Evolutionary conservation across 1,284 basidiomycete species (phyloP).

Genomic region (Malassezia equina): DNA sequence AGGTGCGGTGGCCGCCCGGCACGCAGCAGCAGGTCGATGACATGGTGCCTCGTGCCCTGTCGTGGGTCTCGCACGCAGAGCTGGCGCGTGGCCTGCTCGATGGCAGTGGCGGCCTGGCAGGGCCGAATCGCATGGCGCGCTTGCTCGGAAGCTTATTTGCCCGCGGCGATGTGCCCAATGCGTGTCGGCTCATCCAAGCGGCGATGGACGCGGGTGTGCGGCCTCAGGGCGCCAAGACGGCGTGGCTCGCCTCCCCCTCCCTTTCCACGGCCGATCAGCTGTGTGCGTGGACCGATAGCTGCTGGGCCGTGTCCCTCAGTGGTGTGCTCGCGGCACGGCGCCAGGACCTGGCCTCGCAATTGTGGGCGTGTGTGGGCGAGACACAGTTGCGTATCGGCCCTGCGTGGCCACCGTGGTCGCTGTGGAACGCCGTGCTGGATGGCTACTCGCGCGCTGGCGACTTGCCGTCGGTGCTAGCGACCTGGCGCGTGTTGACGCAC

Average conservation of each 20-base stretch:
- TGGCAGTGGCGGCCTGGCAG: conserved; percentile 18
- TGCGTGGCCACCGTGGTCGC: conserved; percentile 17
- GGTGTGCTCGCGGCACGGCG: conserved; percentile 23
- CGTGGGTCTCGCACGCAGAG: conserved; percentile 18
- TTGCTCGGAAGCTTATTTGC: conserved; percentile 28
- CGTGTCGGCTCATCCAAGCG: conserved; percentile 18
- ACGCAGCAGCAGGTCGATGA: background rate
- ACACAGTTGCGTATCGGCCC: conserved; percentile 9
- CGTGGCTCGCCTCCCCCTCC: conserved; percentile 6
- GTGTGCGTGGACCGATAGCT: conserved; percentile 27
- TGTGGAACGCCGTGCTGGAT: conserved; percentile 34
- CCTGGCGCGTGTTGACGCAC: conserved; percentile 24
- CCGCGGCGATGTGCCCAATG: conserved; percentile 17
- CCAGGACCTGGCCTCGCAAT: conserved; percentile 25
- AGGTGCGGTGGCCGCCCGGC: conserved; percentile 1
- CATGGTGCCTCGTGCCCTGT: conserved; percentile 1
- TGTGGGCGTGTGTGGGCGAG: conserved; percentile 18
- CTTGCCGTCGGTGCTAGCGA: conserved; percentile 19
- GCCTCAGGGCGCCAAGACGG: conserved; percentile 11
- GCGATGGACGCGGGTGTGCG: conserved; percentile 22
- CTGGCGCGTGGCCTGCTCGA: conserved; percentile 28
- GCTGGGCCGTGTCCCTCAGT: conserved; percentile 28
- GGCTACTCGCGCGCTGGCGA: conserved; percentile 29
- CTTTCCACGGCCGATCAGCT: background rate
- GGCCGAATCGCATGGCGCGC: conserved; percentile 27